Conservation (phyloP, 1,284 basidiomycete genomes). For the Inonotus hispidus region DNA sequence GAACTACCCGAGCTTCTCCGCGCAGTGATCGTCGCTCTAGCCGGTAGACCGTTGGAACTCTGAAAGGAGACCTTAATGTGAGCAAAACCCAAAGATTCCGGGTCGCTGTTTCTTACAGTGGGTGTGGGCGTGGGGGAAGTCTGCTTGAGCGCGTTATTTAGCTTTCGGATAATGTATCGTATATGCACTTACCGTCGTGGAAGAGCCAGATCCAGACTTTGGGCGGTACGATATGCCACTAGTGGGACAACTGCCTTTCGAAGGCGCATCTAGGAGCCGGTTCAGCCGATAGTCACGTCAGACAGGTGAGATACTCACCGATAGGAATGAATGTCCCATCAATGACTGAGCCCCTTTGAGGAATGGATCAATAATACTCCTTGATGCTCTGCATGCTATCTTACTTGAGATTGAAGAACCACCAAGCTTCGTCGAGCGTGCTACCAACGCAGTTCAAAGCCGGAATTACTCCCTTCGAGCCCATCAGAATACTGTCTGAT, state of each 20-base stretch:
- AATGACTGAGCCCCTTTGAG: constrained; percentile 47
- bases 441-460: constrained; percentile 48
- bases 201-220: constrained; percentile 38
- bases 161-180: background rate
- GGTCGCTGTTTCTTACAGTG: constrained; percentile 7
- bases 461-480: constrained; percentile 44
- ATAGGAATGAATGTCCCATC: constrained; percentile 61
- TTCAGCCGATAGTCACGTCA: background rate
- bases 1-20: constrained; percentile 17
- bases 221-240: constrained; percentile 61
- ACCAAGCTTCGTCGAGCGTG: constrained; percentile 49
- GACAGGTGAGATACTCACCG: constrained; percentile 33
- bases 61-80: background rate
- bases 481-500: constrained; percentile 9
- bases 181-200: constrained; percentile 22
- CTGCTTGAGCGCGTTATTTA: background rate
- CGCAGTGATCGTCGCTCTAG: constrained; percentile 20
- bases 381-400: background rate
- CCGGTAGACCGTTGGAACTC: constrained; percentile 15
- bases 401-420: constrained; percentile 58
- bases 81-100: background rate
- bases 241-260: constrained; percentile 45
- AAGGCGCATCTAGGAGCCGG: constrained; percentile 43
- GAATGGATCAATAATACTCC: background rate
- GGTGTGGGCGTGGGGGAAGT: constrained; percentile 8